These are phyloP conservation scores for Talinum fruticosum DNA, from an alignment of 148 eudicot species.

Conservation along the genomic window DNA sequence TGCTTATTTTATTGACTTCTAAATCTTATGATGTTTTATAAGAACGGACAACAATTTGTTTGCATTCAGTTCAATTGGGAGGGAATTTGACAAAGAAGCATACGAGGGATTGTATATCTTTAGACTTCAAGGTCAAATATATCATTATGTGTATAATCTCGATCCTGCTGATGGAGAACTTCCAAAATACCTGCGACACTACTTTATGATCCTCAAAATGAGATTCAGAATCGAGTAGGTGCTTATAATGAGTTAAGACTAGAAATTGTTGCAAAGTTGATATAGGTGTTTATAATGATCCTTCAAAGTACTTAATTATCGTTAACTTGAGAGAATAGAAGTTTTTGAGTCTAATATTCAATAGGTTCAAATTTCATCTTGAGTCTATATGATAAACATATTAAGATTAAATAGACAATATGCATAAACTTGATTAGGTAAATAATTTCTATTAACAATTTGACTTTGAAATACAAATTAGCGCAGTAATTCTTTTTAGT, in stretches of 20 bases:
- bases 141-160: background rate
- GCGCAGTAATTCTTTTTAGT: too few relatives aligned
- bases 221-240: background rate
- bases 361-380: too few relatives aligned
- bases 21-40: background rate
- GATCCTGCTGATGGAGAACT: background rate
- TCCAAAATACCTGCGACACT: conserved; percentile 3
- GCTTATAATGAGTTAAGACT: background rate
- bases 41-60: conserved; percentile 6
- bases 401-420: too few relatives aligned
- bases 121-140: background rate
- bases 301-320: too few relatives aligned
- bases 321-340: too few relatives aligned
- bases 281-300: too few relatives aligned
- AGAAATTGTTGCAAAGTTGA: background rate
- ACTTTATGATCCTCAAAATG: conserved; percentile 9
- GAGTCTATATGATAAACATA: too few relatives aligned
- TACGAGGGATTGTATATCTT: conserved; percentile 1
- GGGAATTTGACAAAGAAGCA: background rate
- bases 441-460: too few relatives aligned
- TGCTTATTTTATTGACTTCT: too few relatives aligned
- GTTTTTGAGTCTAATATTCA: too few relatives aligned
- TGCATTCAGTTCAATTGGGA: conserved; percentile 12
- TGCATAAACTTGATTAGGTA: too few relatives aligned
- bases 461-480: too few relatives aligned